phyloP scores from a whole-genome alignment of 495 filamentous ascomycete species.

The Tricharina praecox region DNA sequence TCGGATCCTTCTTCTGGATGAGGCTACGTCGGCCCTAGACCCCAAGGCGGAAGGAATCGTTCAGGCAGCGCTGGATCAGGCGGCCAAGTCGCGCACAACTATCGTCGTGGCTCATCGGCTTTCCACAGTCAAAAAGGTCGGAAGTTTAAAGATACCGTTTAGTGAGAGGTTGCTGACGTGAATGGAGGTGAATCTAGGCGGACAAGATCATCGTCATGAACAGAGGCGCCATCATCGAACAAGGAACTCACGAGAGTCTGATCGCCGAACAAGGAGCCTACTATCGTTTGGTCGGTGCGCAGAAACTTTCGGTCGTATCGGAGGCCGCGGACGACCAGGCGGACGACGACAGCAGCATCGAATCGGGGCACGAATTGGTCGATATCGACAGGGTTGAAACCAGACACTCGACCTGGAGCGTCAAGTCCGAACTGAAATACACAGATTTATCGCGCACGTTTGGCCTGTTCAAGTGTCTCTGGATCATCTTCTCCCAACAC shows the following conservation, averaged over 20 bases:
- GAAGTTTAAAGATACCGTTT: too few relatives aligned
- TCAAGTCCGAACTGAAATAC: neutral
- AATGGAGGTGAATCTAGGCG: too few relatives aligned
- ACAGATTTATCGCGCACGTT: neutral
- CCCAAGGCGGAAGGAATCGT: constrained; percentile 50
- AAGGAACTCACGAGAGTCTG: constrained; percentile 52
- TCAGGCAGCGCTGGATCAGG: constrained; percentile 54
- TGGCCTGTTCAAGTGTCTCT: neutral
- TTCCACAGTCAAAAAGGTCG: constrained; percentile 55
- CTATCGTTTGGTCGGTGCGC: constrained; percentile 36
- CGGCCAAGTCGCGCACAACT: constrained; percentile 55
- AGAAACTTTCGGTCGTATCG: constrained; percentile 31
- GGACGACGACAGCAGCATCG: neutral
- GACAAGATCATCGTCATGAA: constrained; percentile 65
- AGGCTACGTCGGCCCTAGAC: constrained; percentile 70
- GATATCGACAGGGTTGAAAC: constrained; percentile 5
- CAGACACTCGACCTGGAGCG: neutral
- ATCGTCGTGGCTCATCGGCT: constrained; percentile 71
- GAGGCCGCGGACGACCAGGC: neutral
- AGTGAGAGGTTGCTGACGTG: too few relatives aligned
- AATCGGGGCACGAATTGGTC: constrained; percentile 5
- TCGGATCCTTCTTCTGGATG: constrained; percentile 65
- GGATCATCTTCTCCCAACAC: neutral
- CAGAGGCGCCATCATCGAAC: constrained; percentile 45
- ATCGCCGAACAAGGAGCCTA: constrained; percentile 37